Evolutionary conservation across 345 rosid genomes (phyloP), one percentile per base, ranked within the genome.

Genomic region (Syzygium grande): DNA sequence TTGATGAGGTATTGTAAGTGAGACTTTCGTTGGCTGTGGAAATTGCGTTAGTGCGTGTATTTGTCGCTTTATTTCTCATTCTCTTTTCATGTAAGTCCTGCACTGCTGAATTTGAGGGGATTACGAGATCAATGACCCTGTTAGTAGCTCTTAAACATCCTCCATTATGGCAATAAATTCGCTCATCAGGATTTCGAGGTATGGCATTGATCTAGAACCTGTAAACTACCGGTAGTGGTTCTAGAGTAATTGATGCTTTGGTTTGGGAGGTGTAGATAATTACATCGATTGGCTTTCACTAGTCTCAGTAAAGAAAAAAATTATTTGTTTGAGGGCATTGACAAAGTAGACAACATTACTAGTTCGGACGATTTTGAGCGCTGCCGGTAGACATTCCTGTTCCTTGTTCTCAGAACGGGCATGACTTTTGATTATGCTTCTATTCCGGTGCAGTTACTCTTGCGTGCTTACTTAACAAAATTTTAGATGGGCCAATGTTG

Each of bases 1-100:
- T 94, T 61, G 91, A 97, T 88, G 99, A 97, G 99, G 99, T 95
- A 88, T 17, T 16, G 85, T 77, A 23, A 19, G 85, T 65, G 84
- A 21, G 17, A 15, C n/a, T 25, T 17, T 5, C 14, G 41, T 11
- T 49, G 51, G 23, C 46, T 41, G n/a, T 16, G 52, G 54, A 51
- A 29, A 58, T 46, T 85, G 87, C 87, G 25, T 4, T 6, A n/a
- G 43, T 58, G 65, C 53, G 29, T 41, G 84, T 23, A 25, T 83
- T 52, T 22, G n/a, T 11, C 25, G 58, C 58, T 84, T 52, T 49
- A 9, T 51, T 49, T 46, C 58, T 52, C 27, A 21, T 73, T 38
- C 83, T 73, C 49, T 73, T 38, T 73, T 49, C 49, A 19, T 73
- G 13, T n/a, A 61, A 3, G 73, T n/a, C 27, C 27, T 73, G 83